Evolutionary conservation across 140 eudicot species (phyloP), one percentile per base, ranked within the genome.

Genomic region (Anethum foeniculum): DNA sequence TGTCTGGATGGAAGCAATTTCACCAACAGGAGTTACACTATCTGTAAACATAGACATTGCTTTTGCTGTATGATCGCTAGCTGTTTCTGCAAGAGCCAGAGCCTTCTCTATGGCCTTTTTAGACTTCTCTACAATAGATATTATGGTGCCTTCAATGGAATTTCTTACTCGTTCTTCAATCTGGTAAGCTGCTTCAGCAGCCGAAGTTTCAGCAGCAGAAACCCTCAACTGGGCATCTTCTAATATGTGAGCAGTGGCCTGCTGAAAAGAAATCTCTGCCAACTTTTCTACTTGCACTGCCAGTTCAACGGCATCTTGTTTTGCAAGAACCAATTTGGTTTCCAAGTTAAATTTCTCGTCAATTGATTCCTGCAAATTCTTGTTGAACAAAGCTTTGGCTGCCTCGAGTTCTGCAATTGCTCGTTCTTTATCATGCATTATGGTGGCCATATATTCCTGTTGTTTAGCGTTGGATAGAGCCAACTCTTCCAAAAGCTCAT

Each of bases 281-380:
- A 85, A 74, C 77, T 44, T 85, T 82, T 85, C 88, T 46, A 85
- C 88, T 65, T 85, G 80, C 80, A 85, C 88, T 46, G 85, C 88
- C 83, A 85, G 85, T 78, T 85, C 88, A 81, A 85, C 77, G 15
- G 85, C 85, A 71, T 85, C 87, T 81, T 81, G 85, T 78, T 85
- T 82, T 64, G 88, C 88, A 64, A 85, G 85, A 51, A 85, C 81
- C 83, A 78, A 78, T 76, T 76, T 82, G 12, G 85, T 71, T 75
- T 85, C 81, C 85, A 78, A 76, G 64, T 85, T 81, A 62, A 85
- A 81, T 75, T 85, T 85, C 76, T 85, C 85, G 48, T 81, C 85
- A 32, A 82, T 77, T 52, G 85, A 85, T 46, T 82, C 81, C 80
- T 78, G 69, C 76, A 81, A 36, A 81, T 85, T 85, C 49, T 79